These are phyloP conservation scores for Cystobasidium pallidum DNA, from an alignment of 1,284 basidiomycete genomes.

Conservation along the genomic window DNA sequence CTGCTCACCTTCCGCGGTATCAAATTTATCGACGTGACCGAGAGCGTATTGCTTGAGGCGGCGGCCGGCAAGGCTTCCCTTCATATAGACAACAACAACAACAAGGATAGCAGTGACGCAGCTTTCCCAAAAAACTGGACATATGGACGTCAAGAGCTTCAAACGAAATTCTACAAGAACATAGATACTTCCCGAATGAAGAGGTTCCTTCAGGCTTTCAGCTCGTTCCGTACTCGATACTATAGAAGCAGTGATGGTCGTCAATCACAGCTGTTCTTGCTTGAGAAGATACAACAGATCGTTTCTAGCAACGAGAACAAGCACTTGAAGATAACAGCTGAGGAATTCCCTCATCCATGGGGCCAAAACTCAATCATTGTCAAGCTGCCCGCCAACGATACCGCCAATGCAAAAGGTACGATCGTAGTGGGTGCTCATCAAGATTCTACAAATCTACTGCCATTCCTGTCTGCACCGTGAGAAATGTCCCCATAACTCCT, in stretches of 20 bases:
- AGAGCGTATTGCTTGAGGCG: background rate
- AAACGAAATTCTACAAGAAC: conserved; percentile 54
- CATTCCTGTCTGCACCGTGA: conserved; percentile 86
- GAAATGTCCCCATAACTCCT: conserved; percentile 40
- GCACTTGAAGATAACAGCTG: conserved; percentile 69
- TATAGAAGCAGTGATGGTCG: conserved; percentile 69
- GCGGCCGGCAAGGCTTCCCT: conserved; percentile 17
- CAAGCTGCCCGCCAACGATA: conserved; percentile 58
- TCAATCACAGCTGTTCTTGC: conserved; percentile 77
- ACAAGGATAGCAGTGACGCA: conserved; percentile 3
- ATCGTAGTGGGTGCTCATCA: conserved; percentile 78
- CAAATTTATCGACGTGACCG: conserved; percentile 53
- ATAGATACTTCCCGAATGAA: conserved; percentile 71
- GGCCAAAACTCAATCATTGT: conserved; percentile 84
- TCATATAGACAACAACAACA: background rate
- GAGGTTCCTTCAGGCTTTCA: conserved; percentile 47
- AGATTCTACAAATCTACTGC: conserved; percentile 77
- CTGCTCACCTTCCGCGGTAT: conserved; percentile 49
- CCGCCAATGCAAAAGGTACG: conserved; percentile 48
- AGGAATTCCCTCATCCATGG: conserved; percentile 87
- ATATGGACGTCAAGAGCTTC: conserved; percentile 45
- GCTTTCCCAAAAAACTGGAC: conserved; percentile 44
- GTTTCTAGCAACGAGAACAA: conserved; percentile 48
- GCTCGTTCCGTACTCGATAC: conserved; percentile 59
- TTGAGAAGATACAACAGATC: conserved; percentile 67